Conservation (phyloP, 1,139 yeast species). For the Hansenula sp. region DNA sequence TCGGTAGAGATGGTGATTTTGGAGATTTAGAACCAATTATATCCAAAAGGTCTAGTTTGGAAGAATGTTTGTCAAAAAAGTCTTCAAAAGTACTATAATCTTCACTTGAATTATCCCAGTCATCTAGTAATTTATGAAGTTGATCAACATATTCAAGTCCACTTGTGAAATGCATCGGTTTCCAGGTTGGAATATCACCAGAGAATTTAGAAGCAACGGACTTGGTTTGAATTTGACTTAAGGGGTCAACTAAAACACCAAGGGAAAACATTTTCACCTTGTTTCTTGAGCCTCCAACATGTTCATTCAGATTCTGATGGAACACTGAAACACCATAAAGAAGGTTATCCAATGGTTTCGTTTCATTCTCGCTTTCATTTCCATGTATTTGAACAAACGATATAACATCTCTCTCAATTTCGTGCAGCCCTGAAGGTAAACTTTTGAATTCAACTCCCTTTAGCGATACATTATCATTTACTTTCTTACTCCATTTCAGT, state of each 20-base stretch:
- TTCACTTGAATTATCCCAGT: constrained; percentile 22
- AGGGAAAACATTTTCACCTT: constrained; percentile 60
- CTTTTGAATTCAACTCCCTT: constrained; percentile 64
- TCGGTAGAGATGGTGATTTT: constrained; percentile 7
- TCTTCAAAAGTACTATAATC: constrained; percentile 25
- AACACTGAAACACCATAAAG: constrained; percentile 46
- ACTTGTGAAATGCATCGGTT: constrained; percentile 47
- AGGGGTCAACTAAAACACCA: constrained; percentile 54
- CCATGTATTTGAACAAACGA: constrained; percentile 43
- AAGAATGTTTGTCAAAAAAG: constrained; percentile 26
- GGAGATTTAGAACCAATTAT: constrained; percentile 16
- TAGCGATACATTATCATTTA: constrained; percentile 18
- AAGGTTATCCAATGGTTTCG: constrained; percentile 18
- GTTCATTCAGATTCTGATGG: constrained; percentile 34
- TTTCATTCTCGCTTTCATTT: constrained; percentile 24
- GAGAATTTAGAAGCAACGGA: constrained; percentile 17
- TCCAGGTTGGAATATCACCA: constrained; percentile 33
- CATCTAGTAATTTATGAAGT: constrained; percentile 38
- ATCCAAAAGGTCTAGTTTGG: constrained; percentile 9
- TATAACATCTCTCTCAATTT: constrained; percentile 47
- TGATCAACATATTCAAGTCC: constrained; percentile 54
- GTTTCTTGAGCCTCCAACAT: constrained; percentile 33
- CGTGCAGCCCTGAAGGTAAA: constrained; percentile 84
- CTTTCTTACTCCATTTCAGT: constrained; percentile 46
- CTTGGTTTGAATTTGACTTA: constrained; percentile 5